Evolutionary conservation across 2,329 filamentous ascomycete genomes (phyloP).

Genomic region (Macrophomina phaseolina): DNA sequence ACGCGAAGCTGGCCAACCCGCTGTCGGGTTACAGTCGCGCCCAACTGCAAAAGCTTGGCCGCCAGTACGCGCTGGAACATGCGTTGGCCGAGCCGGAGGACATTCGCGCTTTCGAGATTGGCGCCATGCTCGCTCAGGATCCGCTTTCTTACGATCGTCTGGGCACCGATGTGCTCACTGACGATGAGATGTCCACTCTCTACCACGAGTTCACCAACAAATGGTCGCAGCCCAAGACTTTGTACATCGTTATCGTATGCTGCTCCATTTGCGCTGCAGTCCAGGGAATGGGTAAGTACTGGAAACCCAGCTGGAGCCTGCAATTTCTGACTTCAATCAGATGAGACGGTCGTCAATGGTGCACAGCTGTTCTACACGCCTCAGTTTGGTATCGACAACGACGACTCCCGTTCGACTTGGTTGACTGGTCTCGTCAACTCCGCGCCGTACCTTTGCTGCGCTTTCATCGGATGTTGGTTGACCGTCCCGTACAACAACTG

Average conservation of each 20-base stretch:
- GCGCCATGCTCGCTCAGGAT: constrained; percentile 38
- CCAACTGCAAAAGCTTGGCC: constrained; percentile 62
- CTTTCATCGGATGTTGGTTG: constrained; percentile 73
- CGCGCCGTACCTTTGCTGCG: constrained; percentile 69
- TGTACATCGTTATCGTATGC: constrained; percentile 70
- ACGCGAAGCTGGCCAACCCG: constrained; percentile 61
- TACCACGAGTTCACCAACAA: constrained; percentile 67
- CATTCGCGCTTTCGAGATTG: constrained; percentile 39
- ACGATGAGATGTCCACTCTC: constrained; percentile 64
- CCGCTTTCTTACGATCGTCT: constrained; percentile 31
- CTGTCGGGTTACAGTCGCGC: constrained; percentile 55
- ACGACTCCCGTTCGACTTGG: constrained; percentile 60
- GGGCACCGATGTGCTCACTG: constrained; percentile 54
- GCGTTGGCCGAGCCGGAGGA: constrained; percentile 44
- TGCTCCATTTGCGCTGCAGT: constrained; percentile 73
- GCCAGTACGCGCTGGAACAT: constrained; percentile 63
- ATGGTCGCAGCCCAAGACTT: constrained; percentile 70
- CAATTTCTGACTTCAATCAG: constrained; percentile 38
- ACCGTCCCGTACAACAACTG: constrained; percentile 73
- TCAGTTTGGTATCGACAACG: constrained; percentile 63
- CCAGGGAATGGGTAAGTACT: constrained; percentile 66
- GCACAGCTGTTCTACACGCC: constrained; percentile 69
- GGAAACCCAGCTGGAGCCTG: background rate
- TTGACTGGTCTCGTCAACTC: constrained; percentile 67
- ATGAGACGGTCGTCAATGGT: constrained; percentile 73